phyloP scores from a whole-genome alignment of 83 land plant genomes.

The Thuja plicata region DNA sequence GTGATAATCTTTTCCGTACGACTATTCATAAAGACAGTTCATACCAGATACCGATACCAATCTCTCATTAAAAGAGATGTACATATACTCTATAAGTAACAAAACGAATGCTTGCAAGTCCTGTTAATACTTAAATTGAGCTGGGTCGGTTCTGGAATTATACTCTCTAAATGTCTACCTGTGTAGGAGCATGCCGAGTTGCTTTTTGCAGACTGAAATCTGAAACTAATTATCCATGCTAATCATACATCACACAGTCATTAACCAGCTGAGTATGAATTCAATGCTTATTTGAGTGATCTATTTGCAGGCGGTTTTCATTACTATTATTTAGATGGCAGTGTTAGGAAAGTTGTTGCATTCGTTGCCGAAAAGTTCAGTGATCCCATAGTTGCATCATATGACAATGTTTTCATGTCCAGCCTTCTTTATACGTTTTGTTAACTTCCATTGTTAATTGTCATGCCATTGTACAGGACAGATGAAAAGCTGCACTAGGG shows the following conservation, averaged over 20 bases:
- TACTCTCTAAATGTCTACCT: background rate
- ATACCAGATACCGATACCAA: background rate
- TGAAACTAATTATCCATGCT: background rate
- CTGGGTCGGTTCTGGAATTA: background rate
- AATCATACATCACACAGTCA: background rate
- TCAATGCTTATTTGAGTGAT: background rate
- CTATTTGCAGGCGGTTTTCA: background rate
- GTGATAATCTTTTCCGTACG: background rate
- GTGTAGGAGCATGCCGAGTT: background rate
- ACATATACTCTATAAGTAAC: background rate
- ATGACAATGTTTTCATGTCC: background rate
- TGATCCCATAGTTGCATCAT: background rate
- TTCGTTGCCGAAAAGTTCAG: background rate
- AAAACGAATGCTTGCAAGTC: background rate
- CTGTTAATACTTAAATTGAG: background rate
- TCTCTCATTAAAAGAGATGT: background rate
- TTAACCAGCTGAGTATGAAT: background rate
- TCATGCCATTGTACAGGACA: background rate
- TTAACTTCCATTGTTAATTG: background rate
- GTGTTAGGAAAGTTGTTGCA: background rate
- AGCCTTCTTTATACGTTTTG: background rate
- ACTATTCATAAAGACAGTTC: background rate
- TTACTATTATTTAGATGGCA: background rate
- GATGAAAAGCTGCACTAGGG: background rate
- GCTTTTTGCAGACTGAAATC: background rate